Conservation (phyloP, 75 land plant genomes). For the Cunninghamia lanceolata region DNA sequence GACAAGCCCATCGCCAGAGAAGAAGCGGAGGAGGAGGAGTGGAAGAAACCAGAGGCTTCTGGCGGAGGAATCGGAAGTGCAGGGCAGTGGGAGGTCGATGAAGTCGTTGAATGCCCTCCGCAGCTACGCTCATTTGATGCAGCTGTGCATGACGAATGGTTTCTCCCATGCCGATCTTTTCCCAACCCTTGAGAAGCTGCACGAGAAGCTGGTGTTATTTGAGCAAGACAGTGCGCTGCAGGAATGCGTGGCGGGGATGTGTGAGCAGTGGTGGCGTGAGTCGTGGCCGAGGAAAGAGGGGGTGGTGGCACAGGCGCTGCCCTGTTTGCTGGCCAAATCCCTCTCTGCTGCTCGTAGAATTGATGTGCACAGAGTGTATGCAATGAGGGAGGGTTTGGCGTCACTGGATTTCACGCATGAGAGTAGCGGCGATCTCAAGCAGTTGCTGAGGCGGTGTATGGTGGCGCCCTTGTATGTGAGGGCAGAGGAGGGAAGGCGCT, state of each 20-base stretch:
- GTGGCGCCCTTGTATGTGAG: slow-evolving; percentile 67
- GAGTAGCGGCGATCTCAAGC: slow-evolving; percentile 78
- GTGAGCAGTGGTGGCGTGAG: slow-evolving; percentile 88
- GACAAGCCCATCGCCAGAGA: slow-evolving; percentile 33
- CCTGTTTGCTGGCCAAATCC: slow-evolving; percentile 60
- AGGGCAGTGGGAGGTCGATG: too few relatives aligned
- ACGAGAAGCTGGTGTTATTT: slow-evolving; percentile 57
- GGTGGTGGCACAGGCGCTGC: slow-evolving; percentile 67
- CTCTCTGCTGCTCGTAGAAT: slow-evolving; percentile 52
- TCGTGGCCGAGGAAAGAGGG: slow-evolving; percentile 45
- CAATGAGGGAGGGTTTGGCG: slow-evolving; percentile 59
- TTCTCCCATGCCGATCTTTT: slow-evolving; percentile 41
- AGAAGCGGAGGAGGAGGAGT: slow-evolving; percentile 36
- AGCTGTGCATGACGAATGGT: slow-evolving; percentile 29
- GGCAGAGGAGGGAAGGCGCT: slow-evolving; percentile 60
- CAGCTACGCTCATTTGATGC: slow-evolving; percentile 26
- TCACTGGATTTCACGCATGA: slow-evolving; percentile 77
- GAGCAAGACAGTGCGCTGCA: slow-evolving; percentile 52
- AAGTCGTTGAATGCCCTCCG: slow-evolving; percentile 17
- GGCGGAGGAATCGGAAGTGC: not conserved
- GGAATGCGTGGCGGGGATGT: slow-evolving; percentile 47
- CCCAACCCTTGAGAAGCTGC: slow-evolving; percentile 40
- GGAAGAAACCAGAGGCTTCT: not conserved
- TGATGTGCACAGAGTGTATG: slow-evolving; percentile 60
- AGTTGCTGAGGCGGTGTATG: slow-evolving; percentile 54